A percentile compares a stretch with the other conserved stretches of the same genome.
phyloP scores from a whole-genome alignment of 441 rosid species.

The Kokia cookei region DNA sequence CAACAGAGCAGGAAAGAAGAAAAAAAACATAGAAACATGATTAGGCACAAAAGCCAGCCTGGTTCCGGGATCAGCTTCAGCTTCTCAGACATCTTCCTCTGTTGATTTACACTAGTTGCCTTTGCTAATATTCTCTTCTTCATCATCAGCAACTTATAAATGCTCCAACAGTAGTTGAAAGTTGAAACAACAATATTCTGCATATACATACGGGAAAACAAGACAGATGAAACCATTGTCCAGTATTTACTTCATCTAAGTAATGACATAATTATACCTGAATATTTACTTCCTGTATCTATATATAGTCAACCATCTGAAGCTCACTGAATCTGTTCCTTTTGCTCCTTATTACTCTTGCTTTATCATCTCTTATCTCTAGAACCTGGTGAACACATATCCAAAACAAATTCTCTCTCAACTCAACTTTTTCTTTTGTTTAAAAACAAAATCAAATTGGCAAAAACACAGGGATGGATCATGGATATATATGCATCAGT shows the following conservation, averaged over 20 bases:
- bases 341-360: constrained; percentile 63
- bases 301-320: constrained; percentile 48
- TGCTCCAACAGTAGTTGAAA: background rate
- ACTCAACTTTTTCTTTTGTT: background rate
- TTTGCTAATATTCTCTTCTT: background rate
- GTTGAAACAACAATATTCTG: background rate
- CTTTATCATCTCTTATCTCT: constrained; percentile 62
- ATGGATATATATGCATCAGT: background rate
- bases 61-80: background rate
- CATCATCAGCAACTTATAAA: background rate
- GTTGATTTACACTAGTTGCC: background rate
- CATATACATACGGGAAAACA: background rate
- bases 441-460: background rate
- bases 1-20: background rate
- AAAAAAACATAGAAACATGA: background rate
- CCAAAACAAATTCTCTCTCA: background rate
- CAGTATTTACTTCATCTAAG: background rate
- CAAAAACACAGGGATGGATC: background rate
- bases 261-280: constrained; percentile 14
- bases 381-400: constrained; percentile 48
- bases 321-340: constrained; percentile 39
- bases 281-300: constrained; percentile 8
- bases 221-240: background rate
- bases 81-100: background rate
- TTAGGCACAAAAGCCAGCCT: background rate